Percentiles rank a stretch among this genome's conserved stretches.
These are phyloP conservation scores for Circinella umbellata DNA, from an alignment of 371 early-diverging fungal genomes.

Conservation along the genomic window DNA sequence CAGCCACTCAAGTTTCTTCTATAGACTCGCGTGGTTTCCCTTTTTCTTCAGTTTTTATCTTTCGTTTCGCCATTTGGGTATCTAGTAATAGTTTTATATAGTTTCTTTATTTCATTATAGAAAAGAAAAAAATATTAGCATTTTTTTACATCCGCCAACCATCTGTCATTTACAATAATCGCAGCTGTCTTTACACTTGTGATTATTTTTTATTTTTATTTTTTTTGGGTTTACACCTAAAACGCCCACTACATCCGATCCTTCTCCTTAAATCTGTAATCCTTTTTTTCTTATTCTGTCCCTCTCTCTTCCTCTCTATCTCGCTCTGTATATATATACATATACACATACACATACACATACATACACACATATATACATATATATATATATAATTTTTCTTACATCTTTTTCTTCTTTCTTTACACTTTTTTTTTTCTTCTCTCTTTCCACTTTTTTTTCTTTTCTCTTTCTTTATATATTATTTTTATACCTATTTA, in stretches of 20 bases:
- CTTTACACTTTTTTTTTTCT: neutral
- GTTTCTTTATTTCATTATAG: too few relatives aligned
- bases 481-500: too few relatives aligned
- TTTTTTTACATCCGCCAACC: too few relatives aligned
- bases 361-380: too few relatives aligned
- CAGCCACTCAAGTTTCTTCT: conserved; percentile 10
- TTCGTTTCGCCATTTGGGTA: neutral
- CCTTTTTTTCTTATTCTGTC: neutral
- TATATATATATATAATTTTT: too few relatives aligned
- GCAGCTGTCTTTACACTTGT: too few relatives aligned
- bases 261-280: conserved; percentile 14
- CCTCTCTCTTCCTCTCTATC: neutral
- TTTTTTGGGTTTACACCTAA: neutral
- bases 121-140: too few relatives aligned
- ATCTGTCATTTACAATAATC: too few relatives aligned
- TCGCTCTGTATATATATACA: neutral
- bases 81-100: too few relatives aligned
- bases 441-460: neutral
- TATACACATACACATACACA: too few relatives aligned
- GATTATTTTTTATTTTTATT: neutral
- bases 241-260: neutral
- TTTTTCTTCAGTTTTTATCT: conserved; percentile 8
- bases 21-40: conserved; percentile 19
- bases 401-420: neutral
- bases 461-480: conserved; percentile 3